Evolutionary conservation across 2,329 filamentous ascomycete species (phyloP), one percentile per base, ranked within the genome.

Genomic region (Lasiodiplodia theobromae): DNA sequence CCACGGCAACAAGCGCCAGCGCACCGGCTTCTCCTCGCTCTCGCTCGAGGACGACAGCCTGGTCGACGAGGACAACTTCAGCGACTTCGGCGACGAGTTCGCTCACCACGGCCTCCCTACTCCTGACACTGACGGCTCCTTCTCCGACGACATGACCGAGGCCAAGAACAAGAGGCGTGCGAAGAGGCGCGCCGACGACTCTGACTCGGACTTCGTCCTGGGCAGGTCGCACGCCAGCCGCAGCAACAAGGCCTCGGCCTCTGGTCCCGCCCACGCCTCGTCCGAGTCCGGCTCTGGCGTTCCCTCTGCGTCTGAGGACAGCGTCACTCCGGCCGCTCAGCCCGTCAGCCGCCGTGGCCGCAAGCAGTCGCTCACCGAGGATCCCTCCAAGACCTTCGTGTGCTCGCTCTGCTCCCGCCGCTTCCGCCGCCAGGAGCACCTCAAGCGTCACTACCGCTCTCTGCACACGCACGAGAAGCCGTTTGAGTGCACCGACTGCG

Each of bases 391-490:
- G 90, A 97, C 94, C 0, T 99, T 98, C 72, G 93, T 97, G 70
- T 99, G 96, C 84, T 94, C 94, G 68, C 88, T 97, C 25, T 99
- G 96, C 90, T 95, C 93, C 76, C 94, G 96, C 72, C 93, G 96
- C 70, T 99, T 99, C 91, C 92, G 96, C 71, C 93, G 96, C 71
- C 96, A 99, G 83, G 96, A 99, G 82, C 96, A 99, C 78, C 89
- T 99, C 70, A 99, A 99, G 89, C 92, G 96, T 71, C 96, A 99
- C 86, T 97, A 97, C 86, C 91, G 96, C 74, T 98, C 96, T 69
- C 93, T 99, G 58, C 96, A 99, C 86, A 99, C 96, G 1, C 91
- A 97, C 78, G 96, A 98, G 80, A 99, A 98, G 89, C 96, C 96
- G 5, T 99, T 98, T 76, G 93, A 97, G 84, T 99, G 96, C 86